These are phyloP conservation scores for Neonectria neomacrospora DNA, from an alignment of 2,329 filamentous ascomycete species.

Conservation along the genomic window DNA sequence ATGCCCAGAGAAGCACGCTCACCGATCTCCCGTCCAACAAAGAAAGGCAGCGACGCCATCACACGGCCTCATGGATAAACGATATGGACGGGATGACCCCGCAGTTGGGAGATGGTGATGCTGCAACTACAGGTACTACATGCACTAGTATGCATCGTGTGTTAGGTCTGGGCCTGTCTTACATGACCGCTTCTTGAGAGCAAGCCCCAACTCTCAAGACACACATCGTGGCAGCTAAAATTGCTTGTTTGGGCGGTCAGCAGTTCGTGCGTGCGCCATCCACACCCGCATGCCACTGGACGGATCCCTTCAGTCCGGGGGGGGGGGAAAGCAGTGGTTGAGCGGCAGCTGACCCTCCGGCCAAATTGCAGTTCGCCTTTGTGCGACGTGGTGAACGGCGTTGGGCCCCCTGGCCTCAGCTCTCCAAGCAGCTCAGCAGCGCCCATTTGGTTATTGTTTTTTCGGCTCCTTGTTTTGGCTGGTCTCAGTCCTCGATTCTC, in stretches of 20 bases:
- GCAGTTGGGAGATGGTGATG: conserved; percentile 22
- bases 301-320: conserved; percentile 5
- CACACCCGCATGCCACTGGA: conserved; percentile 1
- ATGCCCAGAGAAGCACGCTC: conserved; percentile 13
- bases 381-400: conserved; percentile 29
- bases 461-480: conserved; percentile 19
- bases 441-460: conserved; percentile 8
- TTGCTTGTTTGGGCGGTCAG: conserved; percentile 41
- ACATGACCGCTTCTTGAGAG: conserved; percentile 14
- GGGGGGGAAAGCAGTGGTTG: conserved; percentile 27
- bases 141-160: neutral
- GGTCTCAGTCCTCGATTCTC: conserved; percentile 8
- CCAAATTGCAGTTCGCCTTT: conserved; percentile 37
- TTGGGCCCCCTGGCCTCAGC: conserved; percentile 38
- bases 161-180: conserved; percentile 13
- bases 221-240: conserved; percentile 14
- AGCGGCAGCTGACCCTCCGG: conserved; percentile 35
- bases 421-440: conserved; percentile 8
- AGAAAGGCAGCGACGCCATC: conserved; percentile 2
- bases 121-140: neutral
- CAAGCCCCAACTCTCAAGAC: conserved; percentile 12
- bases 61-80: neutral
- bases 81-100: conserved; percentile 26
- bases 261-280: conserved; percentile 20
- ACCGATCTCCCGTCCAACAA: conserved; percentile 6